Base-by-base conservation (phyloP, 2,329 filamentous ascomycete genomes). In the Cladosporium cucumerinum region DNA sequence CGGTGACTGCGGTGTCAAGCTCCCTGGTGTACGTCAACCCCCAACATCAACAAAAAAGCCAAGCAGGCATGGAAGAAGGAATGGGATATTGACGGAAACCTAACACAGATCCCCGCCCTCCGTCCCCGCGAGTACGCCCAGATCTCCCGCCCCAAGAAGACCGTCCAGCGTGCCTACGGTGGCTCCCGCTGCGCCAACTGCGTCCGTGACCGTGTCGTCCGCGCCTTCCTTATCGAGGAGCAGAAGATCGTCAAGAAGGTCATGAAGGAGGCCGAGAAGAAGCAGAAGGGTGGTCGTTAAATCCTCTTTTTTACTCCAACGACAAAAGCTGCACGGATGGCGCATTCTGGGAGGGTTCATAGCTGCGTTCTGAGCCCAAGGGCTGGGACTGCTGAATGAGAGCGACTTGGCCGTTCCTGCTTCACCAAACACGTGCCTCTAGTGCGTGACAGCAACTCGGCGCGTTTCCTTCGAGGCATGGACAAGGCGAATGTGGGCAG, bases 211-310 rank as follows among this genome's bases (percentile, higher is more conserved):
- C 91, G 95, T 76, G 92, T 99, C 75, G 92, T 97, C 75, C 92
- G 95, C 76, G 95, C 95, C 71, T 99, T 99, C 90, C 85, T 99
- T 82, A 98, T 99, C 74, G 96, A 99, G 87, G 95, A 99, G 89
- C 95, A 99, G 88, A 99, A 99, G 92, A 98, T 99, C 77, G 95
- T 99, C 84, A 99, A 99, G 93, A 99, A 99, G 92, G 95, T 99
- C 78, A 88, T 98, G 81, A 97, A 97, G 91, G 94, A 98, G 87
- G 88, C 86, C 70, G 92, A 96, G 85, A 90, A 92, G 86, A 90
- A 91, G 81, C 57, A 66, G 52, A 68, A 69, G 66, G 61, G 66
- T 66, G 68, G 69, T 66, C 69, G 70, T 68, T 72, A 71, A 67
- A 72, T 65, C 26, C 43, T 46, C 26, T 61, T 54, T 62, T 51